A percentile compares a stretch with the other conserved stretches of the same genome.
Conservation (phyloP, 805 yeast species). For the Diddensiella transvaalensis region DNA sequence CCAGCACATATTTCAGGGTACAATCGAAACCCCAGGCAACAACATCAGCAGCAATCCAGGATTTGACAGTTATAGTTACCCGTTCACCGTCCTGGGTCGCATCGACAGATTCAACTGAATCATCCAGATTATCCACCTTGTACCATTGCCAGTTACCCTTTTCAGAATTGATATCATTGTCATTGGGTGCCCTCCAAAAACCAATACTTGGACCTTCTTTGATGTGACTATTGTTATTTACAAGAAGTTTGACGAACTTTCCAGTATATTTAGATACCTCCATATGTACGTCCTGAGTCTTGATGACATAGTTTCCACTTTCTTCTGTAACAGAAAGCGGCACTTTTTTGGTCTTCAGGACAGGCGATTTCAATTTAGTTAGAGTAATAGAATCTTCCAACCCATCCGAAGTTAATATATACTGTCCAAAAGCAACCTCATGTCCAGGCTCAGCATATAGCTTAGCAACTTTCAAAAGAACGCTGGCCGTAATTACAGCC, state of each 20-base stretch:
- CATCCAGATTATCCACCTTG: conserved; percentile 27
- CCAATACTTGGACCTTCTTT: conserved; percentile 10
- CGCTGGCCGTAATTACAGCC: conserved; percentile 17
- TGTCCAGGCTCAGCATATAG: conserved; percentile 26
- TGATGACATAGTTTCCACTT: not conserved
- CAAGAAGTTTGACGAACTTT: conserved; percentile 8
- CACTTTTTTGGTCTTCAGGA: too few relatives aligned
- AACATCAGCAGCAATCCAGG: conserved; percentile 27
- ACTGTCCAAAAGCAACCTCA: conserved; percentile 32
- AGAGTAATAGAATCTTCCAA: not conserved
- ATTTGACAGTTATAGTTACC: conserved; percentile 16
- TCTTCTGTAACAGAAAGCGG: not conserved
- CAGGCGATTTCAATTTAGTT: not conserved
- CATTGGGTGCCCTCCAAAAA: conserved; percentile 16
- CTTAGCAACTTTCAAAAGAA: conserved; percentile 8
- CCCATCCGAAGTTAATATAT: not conserved
- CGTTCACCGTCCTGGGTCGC: conserved; percentile 1
- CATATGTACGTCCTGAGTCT: not conserved
- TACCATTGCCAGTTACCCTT: conserved; percentile 27
- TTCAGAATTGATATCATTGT: conserved; percentile 5
- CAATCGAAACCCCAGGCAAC: conserved; percentile 30
- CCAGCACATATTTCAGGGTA: conserved; percentile 7
- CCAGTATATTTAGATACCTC: conserved; percentile 11
- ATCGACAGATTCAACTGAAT: conserved; percentile 13
- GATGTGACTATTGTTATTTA: conserved; percentile 10